These are phyloP conservation scores for Apium graveolens DNA, from an alignment of 129 eudicot genomes.

Conservation along the genomic window DNA sequence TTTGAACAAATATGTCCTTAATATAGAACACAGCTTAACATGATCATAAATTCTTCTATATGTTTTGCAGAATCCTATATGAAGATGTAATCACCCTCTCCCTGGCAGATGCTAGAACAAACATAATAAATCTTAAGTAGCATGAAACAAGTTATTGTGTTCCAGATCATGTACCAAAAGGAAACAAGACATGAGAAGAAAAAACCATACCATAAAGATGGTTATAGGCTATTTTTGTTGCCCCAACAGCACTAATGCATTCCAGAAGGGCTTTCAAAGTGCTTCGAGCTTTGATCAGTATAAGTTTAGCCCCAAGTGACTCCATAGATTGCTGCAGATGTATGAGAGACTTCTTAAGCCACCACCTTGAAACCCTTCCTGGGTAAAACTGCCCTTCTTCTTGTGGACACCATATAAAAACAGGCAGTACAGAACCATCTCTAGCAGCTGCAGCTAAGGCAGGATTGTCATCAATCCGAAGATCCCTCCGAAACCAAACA, in stretches of 20 bases:
- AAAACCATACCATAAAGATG: conserved; percentile 73
- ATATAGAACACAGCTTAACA: too few relatives aligned
- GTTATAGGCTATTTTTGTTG: conserved; percentile 68
- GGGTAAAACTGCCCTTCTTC: conserved; percentile 90
- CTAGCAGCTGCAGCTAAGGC: conserved; percentile 86
- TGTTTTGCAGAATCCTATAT: too few relatives aligned
- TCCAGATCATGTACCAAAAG: not conserved
- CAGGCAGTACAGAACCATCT: conserved; percentile 67
- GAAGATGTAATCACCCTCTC: too few relatives aligned
- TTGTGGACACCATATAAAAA: conserved; percentile 88
- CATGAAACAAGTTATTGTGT: too few relatives aligned
- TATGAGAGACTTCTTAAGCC: conserved; percentile 85
- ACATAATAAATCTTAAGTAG: too few relatives aligned
- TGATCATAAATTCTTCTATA: too few relatives aligned
- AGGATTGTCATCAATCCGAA: conserved; percentile 91
- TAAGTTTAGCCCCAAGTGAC: conserved; percentile 73
- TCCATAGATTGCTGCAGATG: conserved; percentile 64
- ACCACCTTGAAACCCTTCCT: conserved; percentile 97
- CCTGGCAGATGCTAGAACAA: too few relatives aligned
- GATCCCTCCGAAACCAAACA: conserved; percentile 96
- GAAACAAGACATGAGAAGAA: not conserved
- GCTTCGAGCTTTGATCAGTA: conserved; percentile 58
- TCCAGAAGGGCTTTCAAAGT: conserved; percentile 73
- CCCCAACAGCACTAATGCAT: conserved; percentile 64
- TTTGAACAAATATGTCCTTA: not conserved